Evolutionary conservation across 208 protist species (phyloP).

Genomic region (Phytomonas sp.): DNA sequence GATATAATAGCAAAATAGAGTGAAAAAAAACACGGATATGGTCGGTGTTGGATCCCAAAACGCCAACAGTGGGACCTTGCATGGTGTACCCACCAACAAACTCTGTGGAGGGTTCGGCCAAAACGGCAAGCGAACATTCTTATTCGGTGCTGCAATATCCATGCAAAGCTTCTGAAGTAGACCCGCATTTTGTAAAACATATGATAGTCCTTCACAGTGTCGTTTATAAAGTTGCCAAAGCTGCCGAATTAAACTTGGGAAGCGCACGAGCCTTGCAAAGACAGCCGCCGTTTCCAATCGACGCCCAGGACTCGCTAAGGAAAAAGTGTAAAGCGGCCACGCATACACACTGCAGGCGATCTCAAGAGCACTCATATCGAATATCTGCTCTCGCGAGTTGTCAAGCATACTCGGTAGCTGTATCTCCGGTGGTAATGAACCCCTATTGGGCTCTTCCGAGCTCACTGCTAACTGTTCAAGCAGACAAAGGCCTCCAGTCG

Average conservation of each 20-base stretch:
- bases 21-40: slow-evolving; percentile 70
- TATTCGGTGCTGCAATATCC: not conserved
- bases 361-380: slow-evolving; percentile 57
- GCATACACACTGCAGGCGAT: slow-evolving; percentile 60
- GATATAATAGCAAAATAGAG: slow-evolving; percentile 61
- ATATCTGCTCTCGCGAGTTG: slow-evolving; percentile 10
- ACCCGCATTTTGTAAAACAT: slow-evolving; percentile 18
- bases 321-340: slow-evolving; percentile 71
- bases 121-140: slow-evolving; percentile 5
- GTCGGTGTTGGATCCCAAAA: slow-evolving; percentile 67
- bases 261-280: slow-evolving; percentile 51
- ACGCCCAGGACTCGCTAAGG: slow-evolving; percentile 18
- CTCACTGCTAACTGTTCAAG: slow-evolving; percentile 24
- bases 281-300: slow-evolving; percentile 50
- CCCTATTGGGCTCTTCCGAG: not conserved
- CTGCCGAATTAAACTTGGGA: slow-evolving; percentile 36
- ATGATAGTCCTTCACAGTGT: slow-evolving; percentile 25
- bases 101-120: not conserved
- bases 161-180: slow-evolving; percentile 17
- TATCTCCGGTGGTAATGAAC: not conserved
- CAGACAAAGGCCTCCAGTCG: slow-evolving; percentile 48
- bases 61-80: slow-evolving; percentile 13
- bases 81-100: slow-evolving; percentile 1
- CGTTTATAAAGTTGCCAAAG: slow-evolving; percentile 65
- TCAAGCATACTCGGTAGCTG: not conserved